Evolutionary conservation across 2,329 filamentous ascomycete genomes (phyloP), one percentile per base, ranked within the genome.

Genomic region (Claviceps spartinae): DNA sequence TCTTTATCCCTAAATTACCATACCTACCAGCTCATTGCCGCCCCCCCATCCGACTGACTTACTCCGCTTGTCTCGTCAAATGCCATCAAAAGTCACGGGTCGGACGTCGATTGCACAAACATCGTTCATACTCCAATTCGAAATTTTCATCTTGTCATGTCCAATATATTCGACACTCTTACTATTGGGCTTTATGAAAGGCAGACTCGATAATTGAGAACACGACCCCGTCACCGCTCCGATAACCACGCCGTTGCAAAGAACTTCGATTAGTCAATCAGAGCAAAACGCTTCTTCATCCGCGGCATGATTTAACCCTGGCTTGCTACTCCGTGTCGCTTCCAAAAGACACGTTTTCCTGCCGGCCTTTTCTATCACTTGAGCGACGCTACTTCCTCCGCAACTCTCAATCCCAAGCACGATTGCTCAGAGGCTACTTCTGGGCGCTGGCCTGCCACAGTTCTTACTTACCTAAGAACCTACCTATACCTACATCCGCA

Each of bases 61-160:
- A 49, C 52, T 54, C 52, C 46, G 49, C 49, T 51, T 37, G 47
- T 50, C 30, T 45, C 18, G 48, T 30, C 40, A 37, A 44, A 24
- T 50, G 38, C 20, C 20, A 37, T 5, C 8, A 40, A n/a, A 43
- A 24, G 26, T 47, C 16, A 11, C 44, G 3, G 48, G 46, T 30
- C 30, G 41, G n/a, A 49, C 47, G 22, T 46, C 41, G n/a, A 38
- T 14, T 36, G 16, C 8, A 18, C 14, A 43, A 22, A 16, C 20
- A 24, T 24, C 11, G 20, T 49, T 20, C 43, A 20, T 24, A 24
- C 43, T 9, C 30, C 30, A 30, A 30, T 11, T 30, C 30, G 43
- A 26, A 8, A n/a, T 45, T 13, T 45, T 13, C 2, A 20, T 45
- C 24, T 45, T n/a, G 24, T 45, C 43, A n/a, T 24, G 43, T 8